These are phyloP conservation scores for Jatropha multifida DNA, from an alignment of 441 rosid genomes.

Conservation along the genomic window DNA sequence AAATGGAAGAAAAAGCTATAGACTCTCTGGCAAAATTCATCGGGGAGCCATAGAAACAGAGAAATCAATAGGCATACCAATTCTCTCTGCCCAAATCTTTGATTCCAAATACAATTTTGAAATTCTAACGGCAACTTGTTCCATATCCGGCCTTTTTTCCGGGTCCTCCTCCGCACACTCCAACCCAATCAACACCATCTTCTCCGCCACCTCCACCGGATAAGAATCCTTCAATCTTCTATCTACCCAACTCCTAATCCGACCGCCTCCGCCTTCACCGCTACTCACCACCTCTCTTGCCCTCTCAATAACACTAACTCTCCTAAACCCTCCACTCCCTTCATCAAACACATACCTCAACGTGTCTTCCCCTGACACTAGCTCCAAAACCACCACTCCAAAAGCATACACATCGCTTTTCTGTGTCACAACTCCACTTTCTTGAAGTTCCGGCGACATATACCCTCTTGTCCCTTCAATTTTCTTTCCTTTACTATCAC, in stretches of 20 bases:
- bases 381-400: conserved; percentile 75
- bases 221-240: conserved; percentile 70
- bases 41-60: conserved; percentile 73
- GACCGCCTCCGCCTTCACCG: conserved; percentile 25
- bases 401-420: conserved; percentile 72
- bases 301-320: conserved; percentile 65
- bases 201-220: conserved; percentile 73
- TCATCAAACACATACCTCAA: conserved; percentile 55
- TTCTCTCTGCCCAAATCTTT: conserved; percentile 51
- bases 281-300: conserved; percentile 37
- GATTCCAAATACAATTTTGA: conserved; percentile 74
- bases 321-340: conserved; percentile 34
- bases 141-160: conserved; percentile 73
- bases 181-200: conserved; percentile 50
- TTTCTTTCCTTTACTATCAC: conserved; percentile 34
- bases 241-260: conserved; percentile 76
- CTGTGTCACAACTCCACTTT: conserved; percentile 56
- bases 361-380: conserved; percentile 77
- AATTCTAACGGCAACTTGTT: conserved; percentile 64
- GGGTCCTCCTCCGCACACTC: conserved; percentile 68
- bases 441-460: conserved; percentile 78
- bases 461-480: conserved; percentile 80
- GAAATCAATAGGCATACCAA: conserved; percentile 56
- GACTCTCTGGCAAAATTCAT: conserved; percentile 24
- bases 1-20: too few species aligned